Evolutionary conservation across 306 rosid species (phyloP), one percentile per base, ranked within the genome.

Genomic region (Rosa rugosa): DNA sequence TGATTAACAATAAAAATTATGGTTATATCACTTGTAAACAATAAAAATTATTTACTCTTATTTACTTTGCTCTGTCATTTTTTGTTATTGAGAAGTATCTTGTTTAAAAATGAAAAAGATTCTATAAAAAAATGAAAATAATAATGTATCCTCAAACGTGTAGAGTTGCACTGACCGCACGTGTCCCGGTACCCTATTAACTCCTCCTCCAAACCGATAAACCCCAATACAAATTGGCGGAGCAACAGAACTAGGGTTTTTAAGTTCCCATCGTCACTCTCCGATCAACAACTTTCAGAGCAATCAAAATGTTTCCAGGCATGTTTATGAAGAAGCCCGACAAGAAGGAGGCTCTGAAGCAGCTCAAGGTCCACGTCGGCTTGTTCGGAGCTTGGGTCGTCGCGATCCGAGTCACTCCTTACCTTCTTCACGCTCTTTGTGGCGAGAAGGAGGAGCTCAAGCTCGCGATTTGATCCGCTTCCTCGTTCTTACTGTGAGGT

Each of bases 321-420:
- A 91, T 92, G 99, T 93, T 93, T 71, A 86, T 91, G 97, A 92
- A 91, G 41, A 95, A 91, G 89, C 99, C 99, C 0, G 98, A 95
- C 73, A 95, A 95, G 84, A 90, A 89, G 42, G 92, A 60, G 22
- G 98, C 98, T 47, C 69, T 93, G 80, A 90, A 90, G 92, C 97
- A 95, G 89, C 94, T 95, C 16, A 88, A 84, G 68, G 75, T 90
- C 77, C 98, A 95, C 70, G 98, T 76, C 10, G 90, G 91, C 44
- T 76, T 87, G 96, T 95, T 95, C 77, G 97, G 98, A 2, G 85
- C 90, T 1, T 93, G 97, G 99, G 98, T 95, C 41, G 89, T 83
- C 53, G 91, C 86, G 45, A 83, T 95, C 87, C 94, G 99, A 45
- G 81, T 89, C 80, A 75, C 97, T 68, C 99, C 99, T 41, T 93